phyloP scores from a whole-genome alignment of 2,329 filamentous ascomycete species.

The Knoxdaviesia capensis region DNA sequence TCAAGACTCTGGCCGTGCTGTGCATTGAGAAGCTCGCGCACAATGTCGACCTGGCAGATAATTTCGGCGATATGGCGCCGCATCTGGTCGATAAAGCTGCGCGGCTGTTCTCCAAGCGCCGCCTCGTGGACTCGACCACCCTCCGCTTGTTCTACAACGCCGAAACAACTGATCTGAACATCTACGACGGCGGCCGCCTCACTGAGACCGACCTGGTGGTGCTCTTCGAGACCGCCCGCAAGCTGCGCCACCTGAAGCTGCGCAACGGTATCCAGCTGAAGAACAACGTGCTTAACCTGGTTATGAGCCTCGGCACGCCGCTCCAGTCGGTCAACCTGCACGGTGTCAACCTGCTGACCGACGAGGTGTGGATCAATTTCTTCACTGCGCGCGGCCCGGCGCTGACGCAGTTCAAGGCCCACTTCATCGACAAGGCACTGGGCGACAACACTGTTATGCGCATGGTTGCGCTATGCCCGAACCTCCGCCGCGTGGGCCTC shows the following conservation, averaged over 20 bases:
- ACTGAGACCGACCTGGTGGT: slow-evolving; percentile 56
- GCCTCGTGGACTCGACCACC: slow-evolving; percentile 31
- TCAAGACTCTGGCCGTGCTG: slow-evolving; percentile 45
- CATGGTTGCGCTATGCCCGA: slow-evolving; percentile 44
- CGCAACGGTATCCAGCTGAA: slow-evolving; percentile 86
- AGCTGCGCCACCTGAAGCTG: slow-evolving; percentile 50
- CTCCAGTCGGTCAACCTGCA: slow-evolving; percentile 63
- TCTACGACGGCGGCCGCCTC: slow-evolving; percentile 44
- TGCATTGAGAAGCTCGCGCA: slow-evolving; percentile 42
- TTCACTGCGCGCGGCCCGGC: slow-evolving; percentile 43
- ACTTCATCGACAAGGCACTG: slow-evolving; percentile 69
- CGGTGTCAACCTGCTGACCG: slow-evolving; percentile 64
- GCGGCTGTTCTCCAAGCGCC: slow-evolving; percentile 37
- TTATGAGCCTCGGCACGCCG: slow-evolving; percentile 48
- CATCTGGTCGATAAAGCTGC: slow-evolving; percentile 37
- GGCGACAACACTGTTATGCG: slow-evolving; percentile 45
- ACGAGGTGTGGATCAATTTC: slow-evolving; percentile 53
- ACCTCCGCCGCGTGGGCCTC: slow-evolving; percentile 58
- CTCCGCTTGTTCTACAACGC: slow-evolving; percentile 36
- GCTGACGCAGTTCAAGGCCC: slow-evolving; percentile 54
- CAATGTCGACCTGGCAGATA: slow-evolving; percentile 41
- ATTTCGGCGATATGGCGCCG: slow-evolving; percentile 37
- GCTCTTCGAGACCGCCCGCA: slow-evolving; percentile 58
- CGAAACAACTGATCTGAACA: slow-evolving; percentile 24
- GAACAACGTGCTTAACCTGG: slow-evolving; percentile 62